Percentiles rank a stretch among this genome's conserved stretches.
phyloP scores from a whole-genome alignment of 441 rosid genomes.

The Theobroma grandiflorum region DNA sequence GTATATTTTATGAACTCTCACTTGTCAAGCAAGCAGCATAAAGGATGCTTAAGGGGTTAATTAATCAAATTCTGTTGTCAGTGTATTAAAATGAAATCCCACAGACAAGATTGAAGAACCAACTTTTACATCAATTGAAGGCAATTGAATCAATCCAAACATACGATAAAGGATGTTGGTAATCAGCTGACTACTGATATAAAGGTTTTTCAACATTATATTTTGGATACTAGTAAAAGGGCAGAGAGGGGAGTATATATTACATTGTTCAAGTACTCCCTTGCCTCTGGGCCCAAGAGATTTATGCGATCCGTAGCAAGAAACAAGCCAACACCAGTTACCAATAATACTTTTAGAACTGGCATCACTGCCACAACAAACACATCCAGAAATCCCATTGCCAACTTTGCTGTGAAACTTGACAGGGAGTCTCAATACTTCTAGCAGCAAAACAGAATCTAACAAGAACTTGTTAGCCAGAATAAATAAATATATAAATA shows the following conservation, averaged over 20 bases:
- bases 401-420: neutral
- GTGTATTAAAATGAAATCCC: neutral
- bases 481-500: neutral
- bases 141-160: constrained; percentile 45
- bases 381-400: constrained; percentile 49
- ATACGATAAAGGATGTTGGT: no score
- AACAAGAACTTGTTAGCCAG: neutral
- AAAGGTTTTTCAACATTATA: neutral
- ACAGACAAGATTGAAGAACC: neutral
- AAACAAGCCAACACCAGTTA: constrained; percentile 52
- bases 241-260: no score
- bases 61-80: neutral
- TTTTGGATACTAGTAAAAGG: constrained; percentile 29
- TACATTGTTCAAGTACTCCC: neutral
- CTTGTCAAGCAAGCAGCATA: neutral
- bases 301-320: constrained; percentile 40
- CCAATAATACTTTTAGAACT: constrained; percentile 46
- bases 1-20: no score
- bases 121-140: constrained; percentile 45
- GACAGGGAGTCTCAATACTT: neutral
- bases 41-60: no score
- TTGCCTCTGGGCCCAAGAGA: neutral
- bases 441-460: neutral
- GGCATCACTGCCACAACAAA: constrained; percentile 49
- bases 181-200: neutral